These are phyloP conservation scores for Cavenderia fasciculata DNA, from an alignment of 78 protist genomes.

Conservation along the genomic window DNA sequence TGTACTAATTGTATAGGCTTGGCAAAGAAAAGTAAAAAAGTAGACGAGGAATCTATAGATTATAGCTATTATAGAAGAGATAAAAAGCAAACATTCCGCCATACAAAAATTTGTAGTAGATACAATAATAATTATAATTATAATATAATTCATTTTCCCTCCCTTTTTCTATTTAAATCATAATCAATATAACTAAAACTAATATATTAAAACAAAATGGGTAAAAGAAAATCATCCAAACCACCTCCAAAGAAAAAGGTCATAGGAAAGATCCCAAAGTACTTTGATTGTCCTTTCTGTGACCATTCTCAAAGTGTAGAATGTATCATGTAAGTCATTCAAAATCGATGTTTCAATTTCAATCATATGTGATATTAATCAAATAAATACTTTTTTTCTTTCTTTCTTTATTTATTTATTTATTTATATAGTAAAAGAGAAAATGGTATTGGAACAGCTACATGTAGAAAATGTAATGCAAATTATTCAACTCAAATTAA, in stretches of 20 bases:
- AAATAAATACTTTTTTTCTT: background rate
- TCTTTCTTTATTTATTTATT: background rate
- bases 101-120: too few relatives aligned
- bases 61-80: too few relatives aligned
- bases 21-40: too few relatives aligned
- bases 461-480: constrained; percentile 55
- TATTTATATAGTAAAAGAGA: constrained; percentile 30
- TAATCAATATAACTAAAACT: too few relatives aligned
- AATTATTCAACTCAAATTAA: constrained; percentile 19
- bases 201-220: too few relatives aligned
- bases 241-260: constrained; percentile 72
- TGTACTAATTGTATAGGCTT: too few relatives aligned
- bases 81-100: too few relatives aligned
- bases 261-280: constrained; percentile 30
- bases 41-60: too few relatives aligned
- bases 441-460: constrained; percentile 33
- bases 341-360: background rate
- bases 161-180: too few relatives aligned
- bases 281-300: constrained; percentile 74
- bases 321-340: constrained; percentile 43
- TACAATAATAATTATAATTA: too few relatives aligned
- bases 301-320: constrained; percentile 67
- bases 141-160: too few relatives aligned
- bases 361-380: background rate
- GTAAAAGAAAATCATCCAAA: constrained; percentile 64